Percentiles rank a stretch among this genome's conserved stretches.
These are phyloP conservation scores for Aspergillus glaucus DNA, from an alignment of 2,329 filamentous ascomycete species.

Conservation along the genomic window DNA sequence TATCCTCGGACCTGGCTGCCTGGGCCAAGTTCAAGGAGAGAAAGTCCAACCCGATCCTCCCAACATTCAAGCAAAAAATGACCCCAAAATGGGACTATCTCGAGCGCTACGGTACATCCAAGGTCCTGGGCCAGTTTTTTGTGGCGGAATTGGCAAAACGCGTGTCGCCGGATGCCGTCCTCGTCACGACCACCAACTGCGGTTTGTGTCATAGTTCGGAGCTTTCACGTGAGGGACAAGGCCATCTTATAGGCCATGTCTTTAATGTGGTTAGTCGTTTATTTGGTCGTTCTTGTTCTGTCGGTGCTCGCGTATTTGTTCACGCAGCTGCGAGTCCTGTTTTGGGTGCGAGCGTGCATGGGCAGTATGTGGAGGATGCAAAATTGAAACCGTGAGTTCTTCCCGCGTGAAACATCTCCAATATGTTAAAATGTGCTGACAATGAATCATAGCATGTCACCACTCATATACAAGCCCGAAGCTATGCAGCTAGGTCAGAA, in stretches of 20 bases:
- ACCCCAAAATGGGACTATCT: not conserved
- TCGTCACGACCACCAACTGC: constrained; percentile 2
- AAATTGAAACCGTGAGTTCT: constrained; percentile 2
- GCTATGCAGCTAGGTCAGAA: not conserved
- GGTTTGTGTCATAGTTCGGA: constrained; percentile 4
- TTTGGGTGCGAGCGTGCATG: constrained; percentile 1
- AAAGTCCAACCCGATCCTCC: constrained; percentile 3
- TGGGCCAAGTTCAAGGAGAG: constrained; percentile 6
- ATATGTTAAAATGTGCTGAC: not conserved
- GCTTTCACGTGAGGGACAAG: constrained; percentile 3
- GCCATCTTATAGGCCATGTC: not conserved
- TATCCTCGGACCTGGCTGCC: not conserved
- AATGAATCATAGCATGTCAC: not conserved
- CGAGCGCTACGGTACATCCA: constrained; percentile 9
- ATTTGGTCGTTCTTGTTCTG: not conserved
- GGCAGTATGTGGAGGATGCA: constrained; percentile 3
- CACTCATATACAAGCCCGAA: not conserved
- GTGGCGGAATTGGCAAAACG: constrained; percentile 1
- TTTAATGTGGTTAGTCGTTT: not conserved
- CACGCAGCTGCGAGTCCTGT: constrained; percentile 5
- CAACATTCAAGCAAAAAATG: constrained; percentile 5
- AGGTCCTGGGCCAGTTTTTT: constrained; percentile 11
- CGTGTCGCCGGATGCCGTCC: constrained; percentile 2
- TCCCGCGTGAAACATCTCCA: not conserved
- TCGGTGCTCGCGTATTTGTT: constrained; percentile 4